phyloP scores from a whole-genome alignment of 2,329 filamentous ascomycete genomes.

The Hirsutella minnesotensis region DNA sequence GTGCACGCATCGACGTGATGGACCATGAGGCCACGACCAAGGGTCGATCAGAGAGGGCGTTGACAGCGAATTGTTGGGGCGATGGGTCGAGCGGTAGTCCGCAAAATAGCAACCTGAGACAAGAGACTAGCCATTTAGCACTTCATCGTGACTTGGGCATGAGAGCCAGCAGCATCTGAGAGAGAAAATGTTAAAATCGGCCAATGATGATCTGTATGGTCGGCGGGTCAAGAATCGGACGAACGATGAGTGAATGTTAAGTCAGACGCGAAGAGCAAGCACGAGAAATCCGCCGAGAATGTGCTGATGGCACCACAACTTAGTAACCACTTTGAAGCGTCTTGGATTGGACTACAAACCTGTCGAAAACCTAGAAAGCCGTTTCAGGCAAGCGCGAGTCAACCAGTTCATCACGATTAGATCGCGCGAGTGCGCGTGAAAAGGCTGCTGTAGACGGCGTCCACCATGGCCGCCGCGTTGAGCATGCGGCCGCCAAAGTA shows the following conservation, averaged over 20 bases:
- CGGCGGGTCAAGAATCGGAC: slow-evolving; percentile 3
- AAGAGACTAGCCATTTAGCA: slow-evolving; percentile 6
- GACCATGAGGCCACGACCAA: not conserved
- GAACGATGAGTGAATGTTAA: slow-evolving; percentile 1
- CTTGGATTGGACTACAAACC: slow-evolving; percentile 17
- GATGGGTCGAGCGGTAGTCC: not conserved
- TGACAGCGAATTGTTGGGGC: not conserved
- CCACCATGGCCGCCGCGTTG: slow-evolving; percentile 89
- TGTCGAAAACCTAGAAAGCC: slow-evolving; percentile 34
- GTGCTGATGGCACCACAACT: not conserved
- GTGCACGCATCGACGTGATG: slow-evolving; percentile 2
- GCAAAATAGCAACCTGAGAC: slow-evolving; percentile 4
- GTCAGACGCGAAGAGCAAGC: slow-evolving; percentile 2
- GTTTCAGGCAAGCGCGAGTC: slow-evolving; percentile 19
- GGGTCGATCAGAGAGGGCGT: not conserved
- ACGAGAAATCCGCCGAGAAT: not conserved
- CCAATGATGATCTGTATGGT: slow-evolving; percentile 1
- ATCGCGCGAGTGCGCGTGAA: slow-evolving; percentile 80
- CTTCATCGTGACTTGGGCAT: slow-evolving; percentile 5
- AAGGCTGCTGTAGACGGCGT: slow-evolving; percentile 96
- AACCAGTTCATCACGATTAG: slow-evolving; percentile 44
- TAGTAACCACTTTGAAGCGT: not conserved
- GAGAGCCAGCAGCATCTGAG: slow-evolving; percentile 4
- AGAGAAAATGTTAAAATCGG: slow-evolving; percentile 3
- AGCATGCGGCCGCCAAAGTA: slow-evolving; percentile 92